Evolutionary conservation across 1,284 basidiomycete genomes (phyloP), one percentile per base, ranked within the genome.

Genomic region (Marasmius fiardii): DNA sequence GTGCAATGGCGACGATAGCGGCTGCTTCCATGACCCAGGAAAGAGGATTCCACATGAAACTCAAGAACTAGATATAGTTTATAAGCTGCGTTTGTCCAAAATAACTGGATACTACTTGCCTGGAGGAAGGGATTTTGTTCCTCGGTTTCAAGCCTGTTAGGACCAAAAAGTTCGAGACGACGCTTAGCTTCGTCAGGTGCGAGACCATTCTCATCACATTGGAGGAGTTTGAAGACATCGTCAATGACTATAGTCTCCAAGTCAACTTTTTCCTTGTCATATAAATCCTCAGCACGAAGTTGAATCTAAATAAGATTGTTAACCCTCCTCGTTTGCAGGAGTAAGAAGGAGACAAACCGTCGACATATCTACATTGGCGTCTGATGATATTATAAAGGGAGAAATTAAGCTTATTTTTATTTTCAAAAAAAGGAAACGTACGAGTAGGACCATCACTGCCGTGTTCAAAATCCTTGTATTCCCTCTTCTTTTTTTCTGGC

Each of bases 21-120:
- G 95, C 95, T 64, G 91, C 94, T 75, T 99, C 95, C 95, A 98
- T 99, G 76, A 98, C 96, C 95, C 95, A 98, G 41, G 95, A 97
- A 23, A 98, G 82, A 52, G 95, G 95, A 78, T 97, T 97, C 94
- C 94, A 96, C 93, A 96, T 96, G 82, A 97, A 98, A 70, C 86
- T 88, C 67, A 97, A 78, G 79, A 97, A 97, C 90, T 97, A 73
- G n/a, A n/a, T n/a, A n/a, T n/a, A n/a, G n/a, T n/a, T n/a, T n/a
- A n/a, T n/a, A 14, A 68, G 62, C 60, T 67, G 54, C 21, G 37
- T n/a, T n/a, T n/a, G n/a, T n/a, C n/a, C n/a, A n/a, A n/a, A n/a
- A n/a, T n/a, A n/a, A n/a, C n/a, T n/a, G n/a, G n/a, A n/a, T n/a
- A n/a, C n/a, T 11, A 67, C 74, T 26, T 65, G 88, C 90, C 81